Evolutionary conservation across 2,329 filamentous ascomycete genomes (phyloP).

Genomic region (Neofusicoccum umdonicola): DNA sequence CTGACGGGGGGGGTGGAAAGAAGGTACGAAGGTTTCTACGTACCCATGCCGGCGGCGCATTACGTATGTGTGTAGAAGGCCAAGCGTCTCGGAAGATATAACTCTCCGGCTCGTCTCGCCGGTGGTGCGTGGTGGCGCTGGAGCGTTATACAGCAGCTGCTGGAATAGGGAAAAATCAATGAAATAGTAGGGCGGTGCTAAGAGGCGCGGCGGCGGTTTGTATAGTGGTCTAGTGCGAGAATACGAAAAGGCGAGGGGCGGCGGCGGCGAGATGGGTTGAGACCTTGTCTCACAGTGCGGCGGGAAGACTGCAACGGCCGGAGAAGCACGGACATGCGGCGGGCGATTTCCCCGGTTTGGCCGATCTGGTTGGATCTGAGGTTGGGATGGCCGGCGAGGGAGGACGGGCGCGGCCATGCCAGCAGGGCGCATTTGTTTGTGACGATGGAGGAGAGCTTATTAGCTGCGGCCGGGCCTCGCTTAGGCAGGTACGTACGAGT

Average conservation of each 20-base stretch:
- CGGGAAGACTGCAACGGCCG: not conserved
- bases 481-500: slow-evolving; percentile 6
- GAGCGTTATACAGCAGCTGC: slow-evolving; percentile 6
- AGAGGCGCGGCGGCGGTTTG: not conserved
- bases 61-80: too few relatives aligned
- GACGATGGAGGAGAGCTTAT: slow-evolving; percentile 4
- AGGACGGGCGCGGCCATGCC: not conserved
- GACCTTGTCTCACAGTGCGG: too few relatives aligned
- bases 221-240: not conserved
- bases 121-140: not conserved
- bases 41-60: too few relatives aligned
- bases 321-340: not conserved
- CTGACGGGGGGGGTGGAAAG: too few relatives aligned
- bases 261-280: too few relatives aligned
- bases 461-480: not conserved
- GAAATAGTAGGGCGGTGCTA: not conserved
- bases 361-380: not conserved
- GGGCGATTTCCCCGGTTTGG: not conserved
- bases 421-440: not conserved
- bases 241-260: not conserved
- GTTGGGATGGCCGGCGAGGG: not conserved
- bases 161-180: slow-evolving; percentile 8
- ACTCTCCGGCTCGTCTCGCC: too few relatives aligned
- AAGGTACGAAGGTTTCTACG: too few relatives aligned
- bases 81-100: too few relatives aligned